These are phyloP conservation scores for Heritiera fomes DNA, from an alignment of 345 rosid species.

Conservation along the genomic window DNA sequence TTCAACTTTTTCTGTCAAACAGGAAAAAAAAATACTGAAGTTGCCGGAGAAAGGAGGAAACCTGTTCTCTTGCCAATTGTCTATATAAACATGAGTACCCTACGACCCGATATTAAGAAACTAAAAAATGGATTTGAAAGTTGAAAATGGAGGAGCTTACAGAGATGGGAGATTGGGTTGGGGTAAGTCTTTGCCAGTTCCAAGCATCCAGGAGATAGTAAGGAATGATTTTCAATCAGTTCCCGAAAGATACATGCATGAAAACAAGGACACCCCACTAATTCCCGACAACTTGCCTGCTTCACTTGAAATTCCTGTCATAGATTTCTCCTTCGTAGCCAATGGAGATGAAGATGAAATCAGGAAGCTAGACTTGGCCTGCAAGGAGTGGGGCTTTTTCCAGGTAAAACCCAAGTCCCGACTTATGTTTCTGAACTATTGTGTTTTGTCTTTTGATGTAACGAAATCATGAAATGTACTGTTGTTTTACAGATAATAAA, in stretches of 20 bases:
- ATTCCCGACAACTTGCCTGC: background rate
- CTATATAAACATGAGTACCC: too few relatives aligned
- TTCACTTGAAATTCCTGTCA: conserved; percentile 9
- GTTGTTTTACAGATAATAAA: background rate
- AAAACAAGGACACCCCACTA: background rate
- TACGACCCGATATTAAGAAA: too few relatives aligned
- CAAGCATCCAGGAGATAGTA: background rate
- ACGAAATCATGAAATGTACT: background rate
- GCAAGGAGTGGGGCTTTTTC: conserved; percentile 46
- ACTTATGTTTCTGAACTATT: too few relatives aligned
- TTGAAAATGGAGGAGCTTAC: background rate
- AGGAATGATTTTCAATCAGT: background rate
- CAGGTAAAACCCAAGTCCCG: background rate
- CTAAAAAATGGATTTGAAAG: background rate
- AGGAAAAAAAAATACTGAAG: too few relatives aligned
- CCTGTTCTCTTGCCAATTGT: too few relatives aligned
- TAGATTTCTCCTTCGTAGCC: conserved; percentile 27
- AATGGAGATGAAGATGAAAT: conserved; percentile 26
- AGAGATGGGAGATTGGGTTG: background rate
- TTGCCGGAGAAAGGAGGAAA: too few relatives aligned
- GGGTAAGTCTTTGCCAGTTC: background rate
- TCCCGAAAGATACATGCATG: background rate
- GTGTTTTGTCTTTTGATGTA: too few relatives aligned
- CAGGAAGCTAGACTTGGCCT: conserved; percentile 27
- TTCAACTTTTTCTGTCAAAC: too few relatives aligned